Conservation (phyloP, 306 rosid genomes). For the Pterocarpus santalinus region DNA sequence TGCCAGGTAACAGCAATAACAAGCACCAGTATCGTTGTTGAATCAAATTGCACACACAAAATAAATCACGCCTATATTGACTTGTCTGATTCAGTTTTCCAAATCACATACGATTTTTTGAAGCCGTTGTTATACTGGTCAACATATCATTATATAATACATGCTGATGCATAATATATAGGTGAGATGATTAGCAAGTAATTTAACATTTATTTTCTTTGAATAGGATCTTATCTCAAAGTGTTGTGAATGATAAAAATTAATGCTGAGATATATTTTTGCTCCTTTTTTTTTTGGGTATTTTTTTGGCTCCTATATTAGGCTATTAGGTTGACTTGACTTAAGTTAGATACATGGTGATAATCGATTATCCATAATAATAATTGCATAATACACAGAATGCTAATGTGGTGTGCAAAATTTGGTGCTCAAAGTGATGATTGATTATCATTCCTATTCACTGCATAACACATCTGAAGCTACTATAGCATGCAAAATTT, state of each 20-base stretch:
- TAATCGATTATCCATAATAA: background rate
- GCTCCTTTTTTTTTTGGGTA: too few species aligned
- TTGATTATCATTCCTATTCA: background rate
- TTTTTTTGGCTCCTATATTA: too few species aligned
- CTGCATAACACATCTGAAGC: background rate
- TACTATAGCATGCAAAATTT: background rate
- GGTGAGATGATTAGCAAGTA: too few species aligned
- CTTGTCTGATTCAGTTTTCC: background rate
- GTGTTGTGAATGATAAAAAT: too few species aligned
- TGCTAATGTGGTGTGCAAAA: background rate
- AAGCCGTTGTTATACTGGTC: too few species aligned
- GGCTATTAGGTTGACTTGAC: too few species aligned
- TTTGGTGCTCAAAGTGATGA: background rate
- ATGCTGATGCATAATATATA: background rate
- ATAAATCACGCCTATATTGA: background rate
- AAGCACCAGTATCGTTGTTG: background rate
- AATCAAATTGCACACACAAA: background rate
- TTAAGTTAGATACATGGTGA: background rate
- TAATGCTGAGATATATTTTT: too few species aligned
- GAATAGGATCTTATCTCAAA: too few species aligned
- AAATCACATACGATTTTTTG: background rate
- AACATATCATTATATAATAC: background rate
- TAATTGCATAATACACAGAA: background rate
- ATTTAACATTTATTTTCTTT: too few species aligned
- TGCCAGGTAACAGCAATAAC: slow-evolving; percentile 61